These are phyloP conservation scores for Mycena vitilis DNA, from an alignment of 768 basidiomycete species.

Conservation along the genomic window DNA sequence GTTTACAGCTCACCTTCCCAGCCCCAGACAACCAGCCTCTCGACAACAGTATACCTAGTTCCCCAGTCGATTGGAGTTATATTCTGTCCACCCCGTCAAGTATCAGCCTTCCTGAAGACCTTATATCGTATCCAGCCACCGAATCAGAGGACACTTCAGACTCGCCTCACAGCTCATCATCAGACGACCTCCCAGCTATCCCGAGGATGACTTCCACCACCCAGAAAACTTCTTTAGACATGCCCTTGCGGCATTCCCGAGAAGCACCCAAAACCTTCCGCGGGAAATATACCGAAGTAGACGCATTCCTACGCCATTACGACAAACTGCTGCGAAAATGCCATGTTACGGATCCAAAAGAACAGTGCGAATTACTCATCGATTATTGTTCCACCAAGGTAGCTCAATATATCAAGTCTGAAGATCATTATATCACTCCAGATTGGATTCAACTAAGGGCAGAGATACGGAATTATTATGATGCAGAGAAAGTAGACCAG, in stretches of 20 bases:
- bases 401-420: background rate
- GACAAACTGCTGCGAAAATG: background rate
- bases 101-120: no score
- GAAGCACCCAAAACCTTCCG: slow-evolving; percentile 7
- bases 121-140: no score
- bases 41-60: no score
- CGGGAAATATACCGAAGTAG: slow-evolving; percentile 8
- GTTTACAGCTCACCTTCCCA: no score
- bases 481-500: slow-evolving; percentile 13
- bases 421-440: background rate
- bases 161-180: background rate
- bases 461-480: slow-evolving; percentile 9
- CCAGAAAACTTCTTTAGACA: background rate
- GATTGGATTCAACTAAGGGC: background rate
- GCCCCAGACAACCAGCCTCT: no score
- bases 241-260: background rate
- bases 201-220: background rate
- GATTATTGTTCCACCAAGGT: slow-evolving; percentile 11
- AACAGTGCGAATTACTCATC: slow-evolving; percentile 3
- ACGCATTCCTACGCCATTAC: background rate
- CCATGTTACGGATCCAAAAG: background rate
- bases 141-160: no score
- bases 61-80: no score
- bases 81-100: no score
- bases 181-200: background rate